Base-by-base conservation (phyloP, 768 basidiomycete species). In the Phanerodontia chrysosporium region DNA sequence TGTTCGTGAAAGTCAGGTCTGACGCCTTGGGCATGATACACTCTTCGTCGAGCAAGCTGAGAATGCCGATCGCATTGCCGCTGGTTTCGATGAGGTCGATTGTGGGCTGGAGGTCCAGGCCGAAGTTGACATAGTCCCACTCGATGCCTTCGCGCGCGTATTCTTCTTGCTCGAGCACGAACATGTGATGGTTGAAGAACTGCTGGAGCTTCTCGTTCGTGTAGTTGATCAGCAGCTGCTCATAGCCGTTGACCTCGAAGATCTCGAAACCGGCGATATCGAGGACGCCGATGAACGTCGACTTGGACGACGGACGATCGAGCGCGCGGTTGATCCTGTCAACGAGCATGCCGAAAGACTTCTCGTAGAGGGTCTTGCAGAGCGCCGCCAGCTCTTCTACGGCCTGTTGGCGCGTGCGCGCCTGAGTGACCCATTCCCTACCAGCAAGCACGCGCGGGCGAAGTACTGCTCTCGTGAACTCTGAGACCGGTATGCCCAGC, bases 191-290 rank as follows among this genome's bases (percentile, higher is more conserved):
- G 67, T 98, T 99, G 83, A 95, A 95, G 73, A 92, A 93, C 72
- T 98, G 96, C 71, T 98, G 96, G 9, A 98, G 82, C 69, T 91
- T 96, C 81, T 99, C 97, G 77, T 99, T 99, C 45, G 96, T 98
- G 68, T 92, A 96, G 70, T 99, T 99, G 83, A 99, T 99, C 66
- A 96, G 83, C 27, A 99, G 83, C 72, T 99, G 97, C 68, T 99
- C 97, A 72, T 98, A 99, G 9, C 89, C 89, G 71, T 98, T 98
- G 66, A 88, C 79, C 56, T 91, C 90, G 75, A 92, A 92, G 61
- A 99, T 99, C 73, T 99, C 97, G 74, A 99, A 99, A 9, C 97
- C 97, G 7, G 97, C 97, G 54, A 99, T 99, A 83, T 99, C 97
- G 30, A 99, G 82, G 9, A 99, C 97, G 45, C 97, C 97, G 61